These are phyloP conservation scores for Marsdenia floribunda DNA, from an alignment of 257 asterid genomes.

Conservation along the genomic window DNA sequence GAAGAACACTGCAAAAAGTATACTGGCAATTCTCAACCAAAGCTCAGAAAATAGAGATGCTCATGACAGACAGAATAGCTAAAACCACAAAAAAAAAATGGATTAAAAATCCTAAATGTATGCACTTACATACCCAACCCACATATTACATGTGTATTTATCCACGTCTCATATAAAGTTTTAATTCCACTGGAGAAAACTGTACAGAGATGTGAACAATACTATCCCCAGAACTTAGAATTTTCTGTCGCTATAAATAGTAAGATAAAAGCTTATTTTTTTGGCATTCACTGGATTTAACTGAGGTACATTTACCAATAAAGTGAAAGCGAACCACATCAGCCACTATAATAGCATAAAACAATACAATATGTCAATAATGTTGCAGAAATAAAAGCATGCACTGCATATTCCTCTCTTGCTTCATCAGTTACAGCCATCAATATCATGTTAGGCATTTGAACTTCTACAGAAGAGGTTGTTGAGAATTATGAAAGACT, in stretches of 20 bases:
- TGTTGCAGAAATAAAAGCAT: neutral
- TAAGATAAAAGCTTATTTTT: neutral
- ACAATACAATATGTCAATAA: neutral
- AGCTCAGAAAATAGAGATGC: neutral
- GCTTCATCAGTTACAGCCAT: neutral
- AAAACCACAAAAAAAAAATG: neutral
- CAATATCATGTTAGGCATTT: neutral
- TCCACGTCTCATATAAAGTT: neutral
- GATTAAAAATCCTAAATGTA: neutral
- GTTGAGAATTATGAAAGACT: neutral
- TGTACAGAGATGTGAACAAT: neutral
- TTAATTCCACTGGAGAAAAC: neutral
- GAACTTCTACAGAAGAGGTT: neutral
- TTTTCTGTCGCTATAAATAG: neutral
- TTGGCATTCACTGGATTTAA: neutral
- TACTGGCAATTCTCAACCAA: neutral
- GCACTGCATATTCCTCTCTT: neutral
- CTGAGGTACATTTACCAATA: neutral
- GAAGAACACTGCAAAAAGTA: constrained; percentile 60
- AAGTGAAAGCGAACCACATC: neutral
- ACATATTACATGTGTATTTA: neutral
- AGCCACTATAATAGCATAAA: neutral
- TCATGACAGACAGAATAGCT: neutral
- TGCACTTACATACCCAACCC: neutral
- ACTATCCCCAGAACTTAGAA: neutral